phyloP scores from a whole-genome alignment of 1,139 yeast genomes.

The Candida anutae region DNA sequence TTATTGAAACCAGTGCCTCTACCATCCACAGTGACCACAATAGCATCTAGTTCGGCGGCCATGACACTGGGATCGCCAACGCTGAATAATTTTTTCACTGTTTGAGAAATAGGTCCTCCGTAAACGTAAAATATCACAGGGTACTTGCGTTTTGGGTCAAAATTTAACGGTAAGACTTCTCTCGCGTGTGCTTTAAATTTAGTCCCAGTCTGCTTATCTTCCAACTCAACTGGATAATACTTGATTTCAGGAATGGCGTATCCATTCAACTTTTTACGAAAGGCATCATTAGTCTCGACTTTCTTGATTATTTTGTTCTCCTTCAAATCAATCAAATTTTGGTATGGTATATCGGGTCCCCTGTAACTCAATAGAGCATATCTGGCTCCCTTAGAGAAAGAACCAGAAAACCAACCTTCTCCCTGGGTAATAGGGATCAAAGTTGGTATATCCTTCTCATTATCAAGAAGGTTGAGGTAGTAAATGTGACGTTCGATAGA shows the following conservation, averaged over 20 bases:
- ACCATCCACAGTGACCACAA: conserved; percentile 77
- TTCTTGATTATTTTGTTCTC: conserved; percentile 20
- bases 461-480: conserved; percentile 36
- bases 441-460: conserved; percentile 21
- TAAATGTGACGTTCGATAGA: conserved; percentile 49
- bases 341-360: conserved; percentile 66
- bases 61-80: conserved; percentile 57
- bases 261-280: conserved; percentile 27
- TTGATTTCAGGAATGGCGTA: conserved; percentile 43
- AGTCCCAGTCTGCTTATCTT: conserved; percentile 33
- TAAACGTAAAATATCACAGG: conserved; percentile 69
- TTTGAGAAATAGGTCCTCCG: conserved; percentile 81
- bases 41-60: conserved; percentile 60
- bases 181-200: conserved; percentile 43
- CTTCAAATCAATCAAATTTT: conserved; percentile 52
- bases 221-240: conserved; percentile 44
- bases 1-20: conserved; percentile 72
- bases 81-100: conserved; percentile 46
- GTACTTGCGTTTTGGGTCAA: conserved; percentile 46
- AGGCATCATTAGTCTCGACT: conserved; percentile 42
- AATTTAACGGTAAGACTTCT: conserved; percentile 59
- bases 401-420: conserved; percentile 62
- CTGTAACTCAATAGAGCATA: conserved; percentile 49
- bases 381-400: conserved; percentile 63
- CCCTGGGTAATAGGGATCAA: conserved; percentile 48